Conservation (phyloP, 768 basidiomycete species). For the Hypsizygus marmoreus region DNA sequence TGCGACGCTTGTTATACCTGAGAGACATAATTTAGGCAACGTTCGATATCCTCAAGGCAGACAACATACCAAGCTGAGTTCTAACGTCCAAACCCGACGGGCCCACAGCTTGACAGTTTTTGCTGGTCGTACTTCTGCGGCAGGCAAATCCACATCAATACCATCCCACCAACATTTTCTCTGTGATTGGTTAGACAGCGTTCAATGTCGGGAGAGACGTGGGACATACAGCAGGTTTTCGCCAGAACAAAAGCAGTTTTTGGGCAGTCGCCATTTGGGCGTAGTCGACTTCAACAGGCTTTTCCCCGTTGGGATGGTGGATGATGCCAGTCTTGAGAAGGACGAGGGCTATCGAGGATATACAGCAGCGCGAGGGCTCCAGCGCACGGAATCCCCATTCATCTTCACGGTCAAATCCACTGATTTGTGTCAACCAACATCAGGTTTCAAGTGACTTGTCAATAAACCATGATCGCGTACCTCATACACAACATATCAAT, state of each 20-base stretch:
- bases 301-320: slow-evolving; percentile 69
- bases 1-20: slow-evolving; percentile 21
- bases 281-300: slow-evolving; percentile 82
- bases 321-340: slow-evolving; percentile 95
- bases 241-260: slow-evolving; percentile 96
- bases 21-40: not conserved
- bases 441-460: not conserved
- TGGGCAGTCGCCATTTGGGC: slow-evolving; percentile 97
- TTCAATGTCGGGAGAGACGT: slow-evolving; percentile 2
- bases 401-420: slow-evolving; percentile 97
- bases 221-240: slow-evolving; percentile 93
- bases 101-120: slow-evolving; percentile 91
- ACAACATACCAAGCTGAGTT: slow-evolving; percentile 81
- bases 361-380: slow-evolving; percentile 95
- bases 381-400: slow-evolving; percentile 97
- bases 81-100: slow-evolving; percentile 96
- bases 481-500: slow-evolving; percentile 99
- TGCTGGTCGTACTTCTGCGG: slow-evolving; percentile 49
- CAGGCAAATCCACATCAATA: slow-evolving; percentile 81
- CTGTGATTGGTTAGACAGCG: slow-evolving; percentile 41
- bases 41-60: not conserved
- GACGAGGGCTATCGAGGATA: slow-evolving; percentile 97
- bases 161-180: slow-evolving; percentile 99
- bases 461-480: slow-evolving; percentile 40
- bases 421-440: slow-evolving; percentile 30